Conservation (phyloP, 768 basidiomycete genomes). For the Leccinum subgranulosum region DNA sequence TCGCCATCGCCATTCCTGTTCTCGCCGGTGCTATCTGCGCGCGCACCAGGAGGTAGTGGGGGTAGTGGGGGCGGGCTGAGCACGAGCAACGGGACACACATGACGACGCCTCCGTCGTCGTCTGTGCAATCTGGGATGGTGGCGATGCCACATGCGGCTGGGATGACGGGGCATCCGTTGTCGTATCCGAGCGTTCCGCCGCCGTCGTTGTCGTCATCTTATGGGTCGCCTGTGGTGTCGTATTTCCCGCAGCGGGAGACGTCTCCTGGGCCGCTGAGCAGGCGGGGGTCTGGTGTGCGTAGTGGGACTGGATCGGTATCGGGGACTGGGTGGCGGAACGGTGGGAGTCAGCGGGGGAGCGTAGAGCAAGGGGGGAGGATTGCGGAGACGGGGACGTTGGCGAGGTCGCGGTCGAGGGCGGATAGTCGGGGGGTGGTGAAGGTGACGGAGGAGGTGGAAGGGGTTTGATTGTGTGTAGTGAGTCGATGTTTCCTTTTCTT, state of each 20-base stretch:
- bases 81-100: constrained; percentile 45
- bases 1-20: constrained; percentile 70
- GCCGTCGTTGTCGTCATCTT: constrained; percentile 74
- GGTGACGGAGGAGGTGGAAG: constrained; percentile 7
- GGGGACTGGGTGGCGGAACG: constrained; percentile 25
- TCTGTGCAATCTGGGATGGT: constrained; percentile 9
- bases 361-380: constrained; percentile 64
- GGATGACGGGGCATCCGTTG: constrained; percentile 35
- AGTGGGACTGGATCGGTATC: constrained; percentile 2
- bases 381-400: constrained; percentile 63
- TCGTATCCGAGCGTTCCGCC: constrained; percentile 84
- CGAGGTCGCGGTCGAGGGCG: constrained; percentile 33
- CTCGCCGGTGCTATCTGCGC: constrained; percentile 54
- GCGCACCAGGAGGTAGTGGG: constrained; percentile 30
- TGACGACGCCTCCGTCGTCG: constrained; percentile 72
- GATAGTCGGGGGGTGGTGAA: constrained; percentile 40
- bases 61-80: constrained; percentile 8
- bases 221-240: constrained; percentile 63
- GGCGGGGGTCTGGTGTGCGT: constrained; percentile 46
- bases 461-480: not conserved
- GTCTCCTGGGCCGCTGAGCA: constrained; percentile 50
- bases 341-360: constrained; percentile 50
- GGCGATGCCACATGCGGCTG: constrained; percentile 14
- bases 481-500: not conserved
- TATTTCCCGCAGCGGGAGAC: constrained; percentile 43